Evolutionary conservation across 2,329 filamentous ascomycete species (phyloP), one percentile per base, ranked within the genome.

Genomic region (Fusarium sp.): DNA sequence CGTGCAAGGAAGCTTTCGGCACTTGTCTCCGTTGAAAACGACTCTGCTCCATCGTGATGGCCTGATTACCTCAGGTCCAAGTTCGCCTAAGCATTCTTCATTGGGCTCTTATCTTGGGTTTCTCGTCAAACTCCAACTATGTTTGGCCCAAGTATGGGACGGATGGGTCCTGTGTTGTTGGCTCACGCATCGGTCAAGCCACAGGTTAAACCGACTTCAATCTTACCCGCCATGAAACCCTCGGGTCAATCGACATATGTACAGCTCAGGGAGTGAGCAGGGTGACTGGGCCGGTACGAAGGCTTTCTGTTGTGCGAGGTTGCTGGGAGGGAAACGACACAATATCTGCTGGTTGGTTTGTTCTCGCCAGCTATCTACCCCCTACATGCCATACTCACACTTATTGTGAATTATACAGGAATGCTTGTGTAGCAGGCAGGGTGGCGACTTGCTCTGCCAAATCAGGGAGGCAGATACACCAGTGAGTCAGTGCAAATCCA

Each of bases 391-490:
- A 64, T 46, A 29, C 27, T 36, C 55, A 40, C 59, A 29, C 40
- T 27, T 44, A 10, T 38, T 40, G 42, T 61, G 40, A 65, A 61
- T 44, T 29, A 38, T 23, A 53, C 29, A 62, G 62, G 64, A 71
- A 73, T 68, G 67, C 38, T 58, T 58, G 59, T 64, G 59, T 46
- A 65, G 60, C 56, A 65, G 59, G 46, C 42, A 64, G 31, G 50
- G 44, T 60, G 62, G 46, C 34, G 61, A 20, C 25, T 53, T 42
- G 33, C 31, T 49, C 40, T 68, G 51, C 62, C 61, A 67, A 51
- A 62, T 62, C 34, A 62, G 58, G 62, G 58, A 62, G 53, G 27
- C 34, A 49, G 33, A 55, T 31, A 56, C 31, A 23, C 18, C 14
- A 38, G 38, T 46, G 53, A 60, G 60, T 66, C 27, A 55, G 63